A percentile compares a stretch with the other conserved stretches of the same genome.
These are phyloP conservation scores for Pythium plurisporium DNA, from an alignment of 352 stramenopile genomes.

Conservation along the genomic window DNA sequence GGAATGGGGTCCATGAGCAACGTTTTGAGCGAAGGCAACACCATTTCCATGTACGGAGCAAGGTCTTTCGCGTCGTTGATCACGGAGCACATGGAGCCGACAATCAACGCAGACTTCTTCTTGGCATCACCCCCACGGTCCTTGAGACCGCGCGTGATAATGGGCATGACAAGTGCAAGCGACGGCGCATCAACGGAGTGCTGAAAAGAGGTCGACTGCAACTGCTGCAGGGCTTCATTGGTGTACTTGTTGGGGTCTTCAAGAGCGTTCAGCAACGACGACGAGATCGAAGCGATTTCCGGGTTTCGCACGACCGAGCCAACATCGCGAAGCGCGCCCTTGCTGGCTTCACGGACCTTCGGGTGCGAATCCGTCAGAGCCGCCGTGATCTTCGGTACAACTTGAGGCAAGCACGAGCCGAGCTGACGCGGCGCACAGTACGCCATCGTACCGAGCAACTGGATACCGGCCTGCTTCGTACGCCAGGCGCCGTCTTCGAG, in stretches of 20 bases:
- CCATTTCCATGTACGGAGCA: slow-evolving; percentile 96
- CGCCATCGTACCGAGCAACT: slow-evolving; percentile 95
- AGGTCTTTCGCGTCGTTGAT: slow-evolving; percentile 98
- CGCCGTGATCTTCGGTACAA: slow-evolving; percentile 97
- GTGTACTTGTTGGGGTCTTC: slow-evolving; percentile 94
- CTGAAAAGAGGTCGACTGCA: slow-evolving; percentile 98
- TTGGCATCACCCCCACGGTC: slow-evolving; percentile 97
- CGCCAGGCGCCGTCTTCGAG: slow-evolving; percentile 94
- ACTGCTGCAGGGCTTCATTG: slow-evolving; percentile 92
- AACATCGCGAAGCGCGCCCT: slow-evolving; percentile 95
- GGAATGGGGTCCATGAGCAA: slow-evolving; percentile 92
- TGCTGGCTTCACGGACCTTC: slow-evolving; percentile 96
- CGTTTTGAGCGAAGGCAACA: slow-evolving; percentile 95
- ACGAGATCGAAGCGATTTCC: slow-evolving; percentile 96
- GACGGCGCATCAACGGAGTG: slow-evolving; percentile 99
- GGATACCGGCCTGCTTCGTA: slow-evolving; percentile 98
- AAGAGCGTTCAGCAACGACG: slow-evolving; percentile 93
- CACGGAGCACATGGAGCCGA: slow-evolving; percentile 99
- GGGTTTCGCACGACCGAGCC: slow-evolving; percentile 98
- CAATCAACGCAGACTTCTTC: slow-evolving; percentile 98
- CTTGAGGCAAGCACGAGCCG: slow-evolving; percentile 96
- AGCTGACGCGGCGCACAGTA: slow-evolving; percentile 99
- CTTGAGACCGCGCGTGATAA: slow-evolving; percentile 97
- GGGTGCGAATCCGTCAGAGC: slow-evolving; percentile 98
- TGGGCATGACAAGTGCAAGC: slow-evolving; percentile 98